Evolutionary conservation across 2,329 filamentous ascomycete species (phyloP), one percentile per base, ranked within the genome.

Genomic region (Seiridium cupressi): DNA sequence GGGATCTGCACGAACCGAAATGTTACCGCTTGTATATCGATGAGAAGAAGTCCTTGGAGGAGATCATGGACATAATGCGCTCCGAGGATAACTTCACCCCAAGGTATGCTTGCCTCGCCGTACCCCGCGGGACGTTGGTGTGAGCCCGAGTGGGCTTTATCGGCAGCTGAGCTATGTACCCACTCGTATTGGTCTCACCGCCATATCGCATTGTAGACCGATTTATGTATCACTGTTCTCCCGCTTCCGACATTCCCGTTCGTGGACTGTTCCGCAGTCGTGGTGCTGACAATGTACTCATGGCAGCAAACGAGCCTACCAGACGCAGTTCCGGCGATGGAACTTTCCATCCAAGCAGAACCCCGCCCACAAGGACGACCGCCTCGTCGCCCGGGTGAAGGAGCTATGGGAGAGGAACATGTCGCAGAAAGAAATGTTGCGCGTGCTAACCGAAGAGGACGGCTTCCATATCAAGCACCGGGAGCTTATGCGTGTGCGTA

Each of bases 361-460:
- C 61, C 87, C 87, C 0, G 87, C 88, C 1, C 85, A 92, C 70
- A 90, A 89, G 69, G 89, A 92, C 70, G 78, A 81, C 11, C 79
- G 78, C 32, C 82, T 94, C 6, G 85, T 91, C 46, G 83, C 82
- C 18, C 85, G 91, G 36, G 83, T 94, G 62, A 88, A 87, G 69
- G 84, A 93, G 74, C 80, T 95, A 67, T 95, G 91, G 91, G 88
- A 91, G 71, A 80, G 79, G 66, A 95, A 94, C 69, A 81, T 86
- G 11, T 82, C 79, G 18, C 90, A 93, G 72, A 83, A 84, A 61
- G 88, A 93, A 65, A 95, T 95, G 85, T 79, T 93, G 59, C 79
- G 82, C 34, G 84, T 85, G 35, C 79, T 95, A 60, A 86, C 85
- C 64, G 82, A 86, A 26, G 90, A 93, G 70, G 78, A 81, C 51